Conservation (phyloP, 2,329 filamentous ascomycete genomes). For the Incumbomyces lentus region DNA sequence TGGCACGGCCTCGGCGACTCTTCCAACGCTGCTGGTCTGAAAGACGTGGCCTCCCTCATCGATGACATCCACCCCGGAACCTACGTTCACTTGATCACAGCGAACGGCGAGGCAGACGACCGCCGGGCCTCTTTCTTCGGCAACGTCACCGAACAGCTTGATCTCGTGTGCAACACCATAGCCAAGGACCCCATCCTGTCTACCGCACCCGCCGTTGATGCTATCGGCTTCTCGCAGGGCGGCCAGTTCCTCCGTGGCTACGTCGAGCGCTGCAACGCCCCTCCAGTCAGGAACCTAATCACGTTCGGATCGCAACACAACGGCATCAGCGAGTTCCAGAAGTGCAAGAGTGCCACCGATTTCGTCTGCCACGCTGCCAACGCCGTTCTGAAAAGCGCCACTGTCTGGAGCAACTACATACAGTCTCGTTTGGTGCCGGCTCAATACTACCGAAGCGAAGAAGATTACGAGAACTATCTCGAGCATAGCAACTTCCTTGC, state of each 20-base stretch:
- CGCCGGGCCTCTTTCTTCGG: slow-evolving; percentile 80
- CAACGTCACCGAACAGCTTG: slow-evolving; percentile 72
- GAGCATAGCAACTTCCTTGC: slow-evolving; percentile 78
- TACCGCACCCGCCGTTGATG: slow-evolving; percentile 74
- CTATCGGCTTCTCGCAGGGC: slow-evolving; percentile 88
- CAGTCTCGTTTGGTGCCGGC: slow-evolving; percentile 78
- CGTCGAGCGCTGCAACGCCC: slow-evolving; percentile 72
- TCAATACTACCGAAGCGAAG: slow-evolving; percentile 78
- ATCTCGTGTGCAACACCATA: slow-evolving; percentile 66
- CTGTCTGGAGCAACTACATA: slow-evolving; percentile 62
- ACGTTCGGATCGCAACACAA: slow-evolving; percentile 90
- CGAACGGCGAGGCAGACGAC: slow-evolving; percentile 59
- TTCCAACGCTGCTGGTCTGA: slow-evolving; percentile 65
- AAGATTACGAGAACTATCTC: slow-evolving; percentile 62
- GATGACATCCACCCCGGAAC: slow-evolving; percentile 69
- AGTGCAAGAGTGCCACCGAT: slow-evolving; percentile 56
- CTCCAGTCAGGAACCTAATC: slow-evolving; percentile 65
- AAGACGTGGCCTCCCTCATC: slow-evolving; percentile 59
- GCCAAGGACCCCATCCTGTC: slow-evolving; percentile 67
- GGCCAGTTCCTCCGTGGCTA: slow-evolving; percentile 92
- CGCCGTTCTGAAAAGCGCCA: slow-evolving; percentile 65
- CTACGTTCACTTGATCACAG: slow-evolving; percentile 66
- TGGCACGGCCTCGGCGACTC: slow-evolving; percentile 74
- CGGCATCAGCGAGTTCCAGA: slow-evolving; percentile 74
- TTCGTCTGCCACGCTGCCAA: slow-evolving; percentile 74